phyloP scores from a whole-genome alignment of 345 rosid genomes.

The Gossypioides kirkii region DNA sequence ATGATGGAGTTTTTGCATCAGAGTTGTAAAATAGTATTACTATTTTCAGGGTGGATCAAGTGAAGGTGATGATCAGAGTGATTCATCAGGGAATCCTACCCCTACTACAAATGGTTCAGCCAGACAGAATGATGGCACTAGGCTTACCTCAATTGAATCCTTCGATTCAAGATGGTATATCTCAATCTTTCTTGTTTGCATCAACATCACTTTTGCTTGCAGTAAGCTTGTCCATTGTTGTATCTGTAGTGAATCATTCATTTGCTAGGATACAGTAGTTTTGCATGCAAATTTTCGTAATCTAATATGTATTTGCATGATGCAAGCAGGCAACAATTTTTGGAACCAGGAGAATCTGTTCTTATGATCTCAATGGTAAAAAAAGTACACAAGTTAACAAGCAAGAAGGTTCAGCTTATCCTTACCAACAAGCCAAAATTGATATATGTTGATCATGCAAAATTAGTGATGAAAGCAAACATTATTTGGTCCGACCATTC shows the following conservation, averaged over 20 bases:
- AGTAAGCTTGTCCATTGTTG: neutral
- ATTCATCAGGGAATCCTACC: conserved; percentile 67
- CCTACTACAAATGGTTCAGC: conserved; percentile 57
- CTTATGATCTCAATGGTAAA: conserved; percentile 94
- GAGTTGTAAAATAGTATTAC: neutral
- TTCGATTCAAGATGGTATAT: conserved; percentile 93
- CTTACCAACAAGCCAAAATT: conserved; percentile 27
- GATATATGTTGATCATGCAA: conserved; percentile 86
- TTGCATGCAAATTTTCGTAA: neutral
- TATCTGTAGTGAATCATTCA: neutral
- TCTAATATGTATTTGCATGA: neutral
- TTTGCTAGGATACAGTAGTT: neutral
- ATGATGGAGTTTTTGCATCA: conserved; percentile 5
- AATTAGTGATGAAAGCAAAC: conserved; percentile 70
- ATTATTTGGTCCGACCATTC: conserved; percentile 91
- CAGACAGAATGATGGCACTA: conserved; percentile 57
- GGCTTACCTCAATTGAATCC: conserved; percentile 96
- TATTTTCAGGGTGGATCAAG: conserved; percentile 43
- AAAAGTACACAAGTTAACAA: conserved; percentile 32
- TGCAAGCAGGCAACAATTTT: conserved; percentile 83
- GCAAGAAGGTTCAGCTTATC: no score
- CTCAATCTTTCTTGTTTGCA: conserved; percentile 1
- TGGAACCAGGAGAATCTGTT: conserved; percentile 91
- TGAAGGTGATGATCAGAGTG: conserved; percentile 49
- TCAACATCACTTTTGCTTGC: neutral